Evolutionary conservation across 2,329 filamentous ascomycete species (phyloP).

Genomic region (Aschersonia sp.): DNA sequence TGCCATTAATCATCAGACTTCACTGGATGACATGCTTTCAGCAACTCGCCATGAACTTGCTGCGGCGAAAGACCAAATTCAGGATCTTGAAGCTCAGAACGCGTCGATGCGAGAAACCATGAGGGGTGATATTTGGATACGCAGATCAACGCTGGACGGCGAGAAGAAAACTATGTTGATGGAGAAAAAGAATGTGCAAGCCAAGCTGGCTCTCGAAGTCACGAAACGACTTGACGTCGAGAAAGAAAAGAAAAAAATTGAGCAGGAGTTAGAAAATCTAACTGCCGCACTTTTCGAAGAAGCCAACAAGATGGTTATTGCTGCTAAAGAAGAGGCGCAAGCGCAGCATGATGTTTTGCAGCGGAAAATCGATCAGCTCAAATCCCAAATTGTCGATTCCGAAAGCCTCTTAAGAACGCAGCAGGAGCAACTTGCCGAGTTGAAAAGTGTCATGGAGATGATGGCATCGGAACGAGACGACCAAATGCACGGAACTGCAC

Average conservation of each 20-base stretch:
- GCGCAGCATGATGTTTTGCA: conserved; percentile 69
- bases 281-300: conserved; percentile 94
- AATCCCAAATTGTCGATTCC: conserved; percentile 71
- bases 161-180: conserved; percentile 48
- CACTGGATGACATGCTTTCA: conserved; percentile 75
- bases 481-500: conserved; percentile 55
- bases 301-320: conserved; percentile 93
- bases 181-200: conserved; percentile 44
- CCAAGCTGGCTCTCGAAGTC: conserved; percentile 50
- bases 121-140: conserved; percentile 60
- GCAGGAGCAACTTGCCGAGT: conserved; percentile 80
- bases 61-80: conserved; percentile 50
- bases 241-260: conserved; percentile 75
- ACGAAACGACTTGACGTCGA: conserved; percentile 50
- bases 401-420: conserved; percentile 77
- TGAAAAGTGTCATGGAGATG: conserved; percentile 85
- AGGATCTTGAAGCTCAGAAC: conserved; percentile 49
- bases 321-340: conserved; percentile 75
- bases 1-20: conserved; percentile 92
- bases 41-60: conserved; percentile 76
- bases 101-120: conserved; percentile 60
- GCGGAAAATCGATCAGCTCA: conserved; percentile 78
- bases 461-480: conserved; percentile 66
- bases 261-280: conserved; percentile 79
- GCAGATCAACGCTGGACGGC: conserved; percentile 58